Conservation (phyloP, 305 asterid genomes). For the Striga hermonthica region DNA sequence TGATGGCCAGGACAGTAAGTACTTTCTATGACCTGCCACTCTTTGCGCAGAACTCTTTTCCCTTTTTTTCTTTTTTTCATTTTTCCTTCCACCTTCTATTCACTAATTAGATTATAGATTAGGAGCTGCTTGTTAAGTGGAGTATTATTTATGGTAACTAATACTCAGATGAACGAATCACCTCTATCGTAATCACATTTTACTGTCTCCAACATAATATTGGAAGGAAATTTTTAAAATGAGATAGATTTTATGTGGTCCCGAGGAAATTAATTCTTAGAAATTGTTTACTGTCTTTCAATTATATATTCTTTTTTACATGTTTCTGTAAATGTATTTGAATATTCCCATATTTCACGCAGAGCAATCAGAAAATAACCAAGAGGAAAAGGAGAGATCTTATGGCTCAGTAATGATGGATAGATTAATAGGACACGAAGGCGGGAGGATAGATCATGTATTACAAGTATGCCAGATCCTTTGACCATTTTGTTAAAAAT, state of each 20-base stretch:
- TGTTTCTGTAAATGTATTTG: conserved; percentile 1
- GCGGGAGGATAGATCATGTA: conserved; percentile 82
- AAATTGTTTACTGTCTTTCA: neutral
- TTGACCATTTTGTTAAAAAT: conserved; percentile 12
- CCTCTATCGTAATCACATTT: no score
- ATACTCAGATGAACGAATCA: no score
- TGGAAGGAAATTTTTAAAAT: no score
- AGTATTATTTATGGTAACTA: no score
- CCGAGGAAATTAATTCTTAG: no score
- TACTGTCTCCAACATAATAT: no score
- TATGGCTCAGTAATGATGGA: conserved; percentile 88
- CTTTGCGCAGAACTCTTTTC: no score
- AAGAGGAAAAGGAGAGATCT: conserved; percentile 63
- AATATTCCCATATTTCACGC: conserved; percentile 28
- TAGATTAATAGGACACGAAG: conserved; percentile 68
- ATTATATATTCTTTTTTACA: conserved; percentile 9
- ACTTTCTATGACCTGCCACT: conserved; percentile 21
- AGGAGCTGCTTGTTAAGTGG: neutral
- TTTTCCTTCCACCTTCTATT: neutral
- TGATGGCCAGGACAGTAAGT: conserved; percentile 53
- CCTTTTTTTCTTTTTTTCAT: neutral
- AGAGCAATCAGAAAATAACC: conserved; percentile 59
- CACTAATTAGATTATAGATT: conserved; percentile 8
- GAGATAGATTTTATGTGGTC: no score
- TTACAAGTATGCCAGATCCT: conserved; percentile 60